phyloP scores from a whole-genome alignment of 306 rosid species.

The Heteromeles arbutifolia region DNA sequence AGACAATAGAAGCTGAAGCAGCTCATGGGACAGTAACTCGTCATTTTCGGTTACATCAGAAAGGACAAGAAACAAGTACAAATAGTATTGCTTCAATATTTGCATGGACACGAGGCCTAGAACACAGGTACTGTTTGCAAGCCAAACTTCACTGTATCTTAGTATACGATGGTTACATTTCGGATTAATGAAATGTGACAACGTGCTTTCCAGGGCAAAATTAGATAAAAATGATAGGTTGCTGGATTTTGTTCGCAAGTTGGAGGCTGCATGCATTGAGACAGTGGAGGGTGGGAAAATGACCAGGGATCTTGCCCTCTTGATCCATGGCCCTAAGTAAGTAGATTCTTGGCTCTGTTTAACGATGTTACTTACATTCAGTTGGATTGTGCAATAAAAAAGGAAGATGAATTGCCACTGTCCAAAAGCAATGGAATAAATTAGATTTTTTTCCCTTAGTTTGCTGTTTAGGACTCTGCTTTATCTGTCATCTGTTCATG shows the following conservation, averaged over 20 bases:
- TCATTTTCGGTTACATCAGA: conserved; percentile 84
- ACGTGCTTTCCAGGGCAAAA: conserved; percentile 51
- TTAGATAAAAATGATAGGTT: conserved; percentile 67
- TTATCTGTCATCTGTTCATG: background rate
- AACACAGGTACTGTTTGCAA: conserved; percentile 61
- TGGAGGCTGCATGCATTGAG: conserved; percentile 85
- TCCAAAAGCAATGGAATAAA: background rate
- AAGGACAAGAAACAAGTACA: conserved; percentile 95
- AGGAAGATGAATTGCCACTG: background rate
- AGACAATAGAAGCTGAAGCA: conserved; percentile 95
- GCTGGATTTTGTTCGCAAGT: conserved; percentile 65
- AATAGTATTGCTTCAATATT: conserved; percentile 97
- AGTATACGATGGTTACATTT: no score
- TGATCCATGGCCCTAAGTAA: conserved; percentile 86
- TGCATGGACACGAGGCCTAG: conserved; percentile 97
- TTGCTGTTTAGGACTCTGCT: background rate
- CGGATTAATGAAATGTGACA: background rate
- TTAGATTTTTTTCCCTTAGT: background rate
- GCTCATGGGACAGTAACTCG: conserved; percentile 99
- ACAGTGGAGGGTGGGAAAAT: conserved; percentile 87
- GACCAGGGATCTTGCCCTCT: conserved; percentile 96
- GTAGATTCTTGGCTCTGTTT: conserved; percentile 13
- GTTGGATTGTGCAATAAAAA: background rate
- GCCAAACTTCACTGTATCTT: background rate
- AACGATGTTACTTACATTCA: background rate